Percentiles rank a stretch among this genome's conserved stretches.
Conservation (phyloP, 2,329 filamentous ascomycete genomes). For the Penicillium sp. region DNA sequence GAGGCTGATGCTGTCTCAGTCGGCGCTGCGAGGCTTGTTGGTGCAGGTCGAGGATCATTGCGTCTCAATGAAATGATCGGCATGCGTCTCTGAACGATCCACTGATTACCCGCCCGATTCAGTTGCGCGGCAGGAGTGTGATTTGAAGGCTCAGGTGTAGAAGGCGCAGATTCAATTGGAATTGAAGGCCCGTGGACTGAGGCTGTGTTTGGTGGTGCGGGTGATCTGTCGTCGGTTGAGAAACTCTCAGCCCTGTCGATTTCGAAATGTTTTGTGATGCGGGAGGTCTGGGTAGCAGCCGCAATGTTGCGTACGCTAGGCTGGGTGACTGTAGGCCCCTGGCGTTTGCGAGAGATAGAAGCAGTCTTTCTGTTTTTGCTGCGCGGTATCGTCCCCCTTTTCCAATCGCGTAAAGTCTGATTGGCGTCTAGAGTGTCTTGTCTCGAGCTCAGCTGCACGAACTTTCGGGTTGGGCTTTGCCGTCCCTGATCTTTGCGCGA, state of each 20-base stretch:
- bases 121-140: constrained; percentile 5
- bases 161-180: constrained; percentile 1
- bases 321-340: constrained; percentile 18
- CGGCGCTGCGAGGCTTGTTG: constrained; percentile 23
- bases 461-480: constrained; percentile 48
- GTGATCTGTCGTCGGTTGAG: constrained; percentile 2
- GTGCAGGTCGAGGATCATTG: constrained; percentile 31
- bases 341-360: constrained; percentile 17
- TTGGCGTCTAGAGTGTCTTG: constrained; percentile 53
- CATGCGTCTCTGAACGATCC: constrained; percentile 30
- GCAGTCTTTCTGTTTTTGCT: constrained; percentile 15
- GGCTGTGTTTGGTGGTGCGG: constrained; percentile 3
- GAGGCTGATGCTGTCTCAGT: constrained; percentile 11
- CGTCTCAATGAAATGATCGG: constrained; percentile 34
- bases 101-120: constrained; percentile 24
- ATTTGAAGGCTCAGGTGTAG: background rate
- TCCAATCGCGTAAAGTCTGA: constrained; percentile 47
- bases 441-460: constrained; percentile 47
- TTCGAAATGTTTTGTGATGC: constrained; percentile 3
- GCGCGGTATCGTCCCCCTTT: constrained; percentile 38
- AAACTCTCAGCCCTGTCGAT: background rate
- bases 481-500: constrained; percentile 45
- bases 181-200: background rate
- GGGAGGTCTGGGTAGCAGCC: background rate
- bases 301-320: constrained; percentile 11